A percentile compares a stretch with the other conserved stretches of the same genome.
These are phyloP conservation scores for Atkinsonella texensis DNA, from an alignment of 2,329 filamentous ascomycete species.

Conservation along the genomic window DNA sequence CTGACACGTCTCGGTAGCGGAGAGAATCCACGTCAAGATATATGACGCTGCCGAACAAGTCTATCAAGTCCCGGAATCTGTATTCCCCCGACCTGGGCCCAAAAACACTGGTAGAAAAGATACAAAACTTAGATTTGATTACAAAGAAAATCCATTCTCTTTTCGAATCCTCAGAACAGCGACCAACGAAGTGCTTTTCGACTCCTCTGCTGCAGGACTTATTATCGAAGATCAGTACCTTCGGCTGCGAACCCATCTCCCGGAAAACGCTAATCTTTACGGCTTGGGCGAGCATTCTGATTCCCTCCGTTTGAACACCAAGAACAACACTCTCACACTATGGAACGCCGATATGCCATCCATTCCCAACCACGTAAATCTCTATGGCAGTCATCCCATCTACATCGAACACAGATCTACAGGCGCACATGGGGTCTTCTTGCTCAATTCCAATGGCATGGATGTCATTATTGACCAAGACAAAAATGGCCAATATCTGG, in stretches of 20 bases:
- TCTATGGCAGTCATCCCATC: conserved; percentile 65
- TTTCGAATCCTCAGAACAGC: conserved; percentile 39
- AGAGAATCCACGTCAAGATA: conserved; percentile 60
- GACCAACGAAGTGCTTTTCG: conserved; percentile 42
- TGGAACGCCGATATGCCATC: conserved; percentile 56
- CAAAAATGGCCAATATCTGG: conserved; percentile 47
- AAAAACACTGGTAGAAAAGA: conserved; percentile 4
- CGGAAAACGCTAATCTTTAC: conserved; percentile 56
- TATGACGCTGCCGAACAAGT: conserved; percentile 51
- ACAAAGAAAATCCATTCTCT: conserved; percentile 41
- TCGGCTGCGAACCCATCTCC: conserved; percentile 54
- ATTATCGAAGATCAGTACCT: conserved; percentile 67
- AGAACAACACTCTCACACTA: conserved; percentile 55
- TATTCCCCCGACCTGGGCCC: conserved; percentile 46
- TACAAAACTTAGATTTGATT: conserved; percentile 32
- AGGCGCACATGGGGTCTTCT: conserved; percentile 52
- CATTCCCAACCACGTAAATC: conserved; percentile 48
- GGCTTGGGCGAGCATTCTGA: conserved; percentile 66
- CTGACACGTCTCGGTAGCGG: conserved; percentile 9
- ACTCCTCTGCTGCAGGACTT: conserved; percentile 50
- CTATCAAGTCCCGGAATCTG: conserved; percentile 57
- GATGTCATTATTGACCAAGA: conserved; percentile 62
- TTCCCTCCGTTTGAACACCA: conserved; percentile 50
- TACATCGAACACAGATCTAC: conserved; percentile 57
- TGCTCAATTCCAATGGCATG: conserved; percentile 66